Evolutionary conservation across 2,329 filamentous ascomycete species (phyloP).

Genomic region (Cercospora sojina): DNA sequence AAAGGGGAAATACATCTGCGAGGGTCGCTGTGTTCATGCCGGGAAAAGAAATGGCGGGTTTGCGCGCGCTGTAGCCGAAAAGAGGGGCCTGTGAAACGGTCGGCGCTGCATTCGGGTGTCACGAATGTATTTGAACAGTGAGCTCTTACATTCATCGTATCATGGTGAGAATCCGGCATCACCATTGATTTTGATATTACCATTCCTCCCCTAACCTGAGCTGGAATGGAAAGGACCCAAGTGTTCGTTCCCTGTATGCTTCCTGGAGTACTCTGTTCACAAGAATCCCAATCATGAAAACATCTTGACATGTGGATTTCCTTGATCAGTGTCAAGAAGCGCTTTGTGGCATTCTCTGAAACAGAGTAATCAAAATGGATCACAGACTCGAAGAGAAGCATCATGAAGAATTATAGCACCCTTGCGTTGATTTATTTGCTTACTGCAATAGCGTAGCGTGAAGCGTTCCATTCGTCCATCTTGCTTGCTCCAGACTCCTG

Average conservation of each 20-base stretch:
- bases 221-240: not conserved
- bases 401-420: not conserved
- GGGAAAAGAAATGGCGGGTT: not conserved
- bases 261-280: no score
- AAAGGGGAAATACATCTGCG: not conserved
- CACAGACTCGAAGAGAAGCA: not conserved
- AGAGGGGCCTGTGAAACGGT: no score
- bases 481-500: not conserved
- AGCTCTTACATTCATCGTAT: not conserved
- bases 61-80: no score
- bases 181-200: not conserved
- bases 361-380: not conserved
- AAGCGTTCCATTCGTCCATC: not conserved
- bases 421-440: not conserved
- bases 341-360: not conserved
- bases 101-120: no score
- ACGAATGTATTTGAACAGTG: not conserved
- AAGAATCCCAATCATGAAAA: not conserved
- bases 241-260: not conserved
- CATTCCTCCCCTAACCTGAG: not conserved
- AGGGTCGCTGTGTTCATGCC: not conserved
- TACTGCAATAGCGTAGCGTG: not conserved
- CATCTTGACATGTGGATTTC: not conserved
- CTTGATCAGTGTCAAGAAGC: not conserved
- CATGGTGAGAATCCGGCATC: not conserved